phyloP scores from a whole-genome alignment of 2,329 filamentous ascomycete genomes.

The Cordyceps farinosa region DNA sequence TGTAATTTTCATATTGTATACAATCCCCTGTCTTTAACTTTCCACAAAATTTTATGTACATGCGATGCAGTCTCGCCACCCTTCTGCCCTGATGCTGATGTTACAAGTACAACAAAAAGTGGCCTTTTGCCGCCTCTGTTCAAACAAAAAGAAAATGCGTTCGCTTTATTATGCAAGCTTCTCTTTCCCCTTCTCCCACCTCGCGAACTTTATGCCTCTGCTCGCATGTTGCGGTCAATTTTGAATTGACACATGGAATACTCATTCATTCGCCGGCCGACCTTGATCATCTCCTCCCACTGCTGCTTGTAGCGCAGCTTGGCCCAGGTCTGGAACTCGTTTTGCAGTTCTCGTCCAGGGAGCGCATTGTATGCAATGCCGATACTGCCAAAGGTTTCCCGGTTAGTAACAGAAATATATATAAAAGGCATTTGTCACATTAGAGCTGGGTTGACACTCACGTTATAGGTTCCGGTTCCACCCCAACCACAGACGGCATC shows the following conservation, averaged over 20 bases:
- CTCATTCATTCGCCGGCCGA: conserved; percentile 44
- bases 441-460: conserved; percentile 45
- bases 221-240: conserved; percentile 45
- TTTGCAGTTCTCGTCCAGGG: conserved; percentile 61
- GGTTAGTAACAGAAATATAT: neutral
- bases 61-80: neutral
- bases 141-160: neutral
- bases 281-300: conserved; percentile 64
- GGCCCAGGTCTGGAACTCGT: conserved; percentile 71
- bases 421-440: neutral
- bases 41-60: neutral
- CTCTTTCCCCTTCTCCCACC: neutral
- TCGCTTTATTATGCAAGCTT: neutral
- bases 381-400: neutral
- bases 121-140: neutral
- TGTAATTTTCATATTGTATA: neutral
- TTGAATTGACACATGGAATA: conserved; percentile 48
- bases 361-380: conserved; percentile 61
- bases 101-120: conserved; percentile 1
- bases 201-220: conserved; percentile 20
- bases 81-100: neutral
- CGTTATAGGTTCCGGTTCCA: conserved; percentile 66
- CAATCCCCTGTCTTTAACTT: neutral
- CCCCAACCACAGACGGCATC: conserved; percentile 64
- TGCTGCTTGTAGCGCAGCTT: conserved; percentile 60